Conservation (phyloP, 176 grass and related monocot genomes). For the Avena insularis region DNA sequence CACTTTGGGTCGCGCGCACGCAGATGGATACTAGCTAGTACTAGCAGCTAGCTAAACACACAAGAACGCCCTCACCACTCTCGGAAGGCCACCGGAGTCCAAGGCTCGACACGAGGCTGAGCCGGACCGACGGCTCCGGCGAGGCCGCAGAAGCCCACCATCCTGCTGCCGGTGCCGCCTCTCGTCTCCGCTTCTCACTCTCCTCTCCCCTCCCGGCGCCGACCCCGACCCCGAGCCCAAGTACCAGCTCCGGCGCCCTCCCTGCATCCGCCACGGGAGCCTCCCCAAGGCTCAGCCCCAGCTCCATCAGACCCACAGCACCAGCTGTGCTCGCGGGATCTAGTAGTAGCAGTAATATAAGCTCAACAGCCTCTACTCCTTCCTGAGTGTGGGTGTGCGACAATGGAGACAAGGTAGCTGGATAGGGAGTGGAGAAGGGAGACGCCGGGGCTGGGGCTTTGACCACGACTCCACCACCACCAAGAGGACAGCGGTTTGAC, state of each 20-base stretch:
- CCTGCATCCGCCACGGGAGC: constrained; percentile 30
- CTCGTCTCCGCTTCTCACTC: constrained; percentile 5
- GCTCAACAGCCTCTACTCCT: not conserved
- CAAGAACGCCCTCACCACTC: not conserved
- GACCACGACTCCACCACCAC: constrained; percentile 40
- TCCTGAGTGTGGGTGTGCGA: constrained; percentile 21
- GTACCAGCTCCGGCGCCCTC: constrained; percentile 50
- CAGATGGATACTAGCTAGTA: not conserved
- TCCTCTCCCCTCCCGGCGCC: constrained; percentile 23
- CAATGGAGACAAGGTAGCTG: not conserved
- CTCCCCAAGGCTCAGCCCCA: constrained; percentile 72
- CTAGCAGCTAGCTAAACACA: not conserved
- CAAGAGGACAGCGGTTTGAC: constrained; percentile 50
- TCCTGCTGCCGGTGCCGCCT: not conserved
- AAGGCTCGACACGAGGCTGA: constrained; percentile 54
- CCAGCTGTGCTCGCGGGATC: not conserved
- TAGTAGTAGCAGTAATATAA: constrained; percentile 19
- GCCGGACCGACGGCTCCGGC: constrained; percentile 55
- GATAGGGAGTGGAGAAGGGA: not conserved
- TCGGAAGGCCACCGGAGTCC: constrained; percentile 55
- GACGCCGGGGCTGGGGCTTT: constrained; percentile 42
- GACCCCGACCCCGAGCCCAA: constrained; percentile 52
- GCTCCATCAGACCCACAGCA: constrained; percentile 52
- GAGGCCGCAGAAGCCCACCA: constrained; percentile 13
- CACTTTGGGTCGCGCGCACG: not conserved